Percentiles rank a stretch among this genome's conserved stretches.
These are phyloP conservation scores for Didymella glomerata DNA, from an alignment of 2,329 filamentous ascomycete species.

Conservation along the genomic window DNA sequence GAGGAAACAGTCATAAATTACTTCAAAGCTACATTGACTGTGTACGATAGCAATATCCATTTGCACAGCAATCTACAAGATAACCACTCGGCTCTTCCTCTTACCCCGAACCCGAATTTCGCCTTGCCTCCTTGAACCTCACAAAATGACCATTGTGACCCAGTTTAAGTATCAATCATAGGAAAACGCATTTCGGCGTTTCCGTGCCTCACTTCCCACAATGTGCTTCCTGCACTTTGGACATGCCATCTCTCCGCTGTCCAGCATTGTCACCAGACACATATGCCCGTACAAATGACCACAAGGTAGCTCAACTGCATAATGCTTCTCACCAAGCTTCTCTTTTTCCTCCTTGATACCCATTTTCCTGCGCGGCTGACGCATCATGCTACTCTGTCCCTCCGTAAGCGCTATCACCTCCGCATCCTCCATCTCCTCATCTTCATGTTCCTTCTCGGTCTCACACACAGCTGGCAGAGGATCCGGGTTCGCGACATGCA, in stretches of 20 bases:
- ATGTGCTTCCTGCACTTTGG: slow-evolving; percentile 1
- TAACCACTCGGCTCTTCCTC: neutral
- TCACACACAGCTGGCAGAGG: neutral
- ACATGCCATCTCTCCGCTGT: neutral
- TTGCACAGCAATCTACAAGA: neutral
- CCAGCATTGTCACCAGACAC: slow-evolving; percentile 1
- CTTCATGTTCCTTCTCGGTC: neutral
- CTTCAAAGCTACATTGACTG: neutral
- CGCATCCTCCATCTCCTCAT: neutral
- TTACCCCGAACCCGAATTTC: neutral
- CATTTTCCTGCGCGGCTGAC: neutral
- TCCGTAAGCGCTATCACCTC: neutral
- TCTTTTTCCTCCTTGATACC: neutral
- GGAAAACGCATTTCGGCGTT: too few species aligned
- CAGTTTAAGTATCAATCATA: too few species aligned
- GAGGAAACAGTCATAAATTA: neutral
- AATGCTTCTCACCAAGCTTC: neutral
- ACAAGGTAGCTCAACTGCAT: neutral
- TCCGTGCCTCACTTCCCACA: neutral
- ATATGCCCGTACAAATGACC: neutral
- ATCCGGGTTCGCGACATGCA: neutral
- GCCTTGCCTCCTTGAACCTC: too few species aligned
- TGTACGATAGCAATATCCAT: neutral
- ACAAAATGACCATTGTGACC: too few species aligned
- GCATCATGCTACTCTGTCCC: neutral